Evolutionary conservation across 2,329 filamentous ascomycete species (phyloP).

Genomic region (Neoarthrinium moseri): DNA sequence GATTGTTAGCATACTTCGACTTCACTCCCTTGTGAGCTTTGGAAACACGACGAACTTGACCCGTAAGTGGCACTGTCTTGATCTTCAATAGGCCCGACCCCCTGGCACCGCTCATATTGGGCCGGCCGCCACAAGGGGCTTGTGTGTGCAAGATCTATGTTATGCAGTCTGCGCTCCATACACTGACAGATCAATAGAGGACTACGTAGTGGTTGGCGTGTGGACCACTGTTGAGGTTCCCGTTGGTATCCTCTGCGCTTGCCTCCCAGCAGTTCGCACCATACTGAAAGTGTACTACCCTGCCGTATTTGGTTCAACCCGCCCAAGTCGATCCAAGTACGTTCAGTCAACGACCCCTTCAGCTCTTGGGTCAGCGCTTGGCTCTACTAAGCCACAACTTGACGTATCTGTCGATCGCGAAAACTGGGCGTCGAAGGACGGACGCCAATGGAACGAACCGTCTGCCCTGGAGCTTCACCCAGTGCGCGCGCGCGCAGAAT

Average conservation of each 20-base stretch:
- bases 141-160: no score
- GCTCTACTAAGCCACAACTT: background rate
- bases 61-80: background rate
- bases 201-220: background rate
- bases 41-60: conserved; percentile 2
- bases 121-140: no score
- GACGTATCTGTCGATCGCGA: background rate
- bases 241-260: conserved; percentile 1
- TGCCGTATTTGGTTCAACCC: background rate
- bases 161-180: no score
- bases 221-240: conserved; percentile 1
- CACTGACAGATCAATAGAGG: background rate
- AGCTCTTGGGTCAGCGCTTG: background rate
- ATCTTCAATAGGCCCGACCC: background rate
- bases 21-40: conserved; percentile 13
- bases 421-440: background rate
- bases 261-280: conserved; percentile 1
- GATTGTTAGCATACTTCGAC: conserved; percentile 17
- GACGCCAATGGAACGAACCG: background rate
- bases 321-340: background rate
- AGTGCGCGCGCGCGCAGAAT: background rate
- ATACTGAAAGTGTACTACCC: background rate
- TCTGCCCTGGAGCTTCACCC: background rate
- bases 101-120: no score
- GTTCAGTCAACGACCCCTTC: background rate